Percentiles rank a stretch among this genome's conserved stretches.
Conservation (phyloP, 2,329 filamentous ascomycete genomes). For the Simplicillium aogashimaense region DNA sequence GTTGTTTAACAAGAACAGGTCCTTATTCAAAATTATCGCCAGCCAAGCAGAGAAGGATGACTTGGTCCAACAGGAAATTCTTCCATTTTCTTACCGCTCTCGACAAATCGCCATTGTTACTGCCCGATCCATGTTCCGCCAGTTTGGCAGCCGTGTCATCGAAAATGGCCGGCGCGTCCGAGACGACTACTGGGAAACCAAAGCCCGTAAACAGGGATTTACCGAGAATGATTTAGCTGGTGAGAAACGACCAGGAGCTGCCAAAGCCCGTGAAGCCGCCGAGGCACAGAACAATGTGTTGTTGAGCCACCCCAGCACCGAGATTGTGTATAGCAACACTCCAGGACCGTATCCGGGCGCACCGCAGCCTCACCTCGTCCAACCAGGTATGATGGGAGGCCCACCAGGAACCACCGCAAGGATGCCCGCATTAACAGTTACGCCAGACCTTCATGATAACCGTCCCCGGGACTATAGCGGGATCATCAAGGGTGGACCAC, state of each 20-base stretch:
- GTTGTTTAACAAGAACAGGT: slow-evolving; percentile 96
- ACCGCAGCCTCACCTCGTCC: slow-evolving; percentile 58
- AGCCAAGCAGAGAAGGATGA: slow-evolving; percentile 95
- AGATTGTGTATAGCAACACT: slow-evolving; percentile 80
- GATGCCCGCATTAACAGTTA: slow-evolving; percentile 76
- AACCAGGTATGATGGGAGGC: slow-evolving; percentile 61
- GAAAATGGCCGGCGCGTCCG: slow-evolving; percentile 81
- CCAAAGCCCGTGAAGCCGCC: slow-evolving; percentile 77
- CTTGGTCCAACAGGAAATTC: slow-evolving; percentile 84
- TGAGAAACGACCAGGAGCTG: slow-evolving; percentile 87
- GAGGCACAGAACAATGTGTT: slow-evolving; percentile 56
- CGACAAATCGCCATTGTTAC: slow-evolving; percentile 97
- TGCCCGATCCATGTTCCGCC: slow-evolving; percentile 94
- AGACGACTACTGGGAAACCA: slow-evolving; percentile 98
- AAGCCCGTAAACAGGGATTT: slow-evolving; percentile 94
- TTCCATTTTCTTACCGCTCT: slow-evolving; percentile 97
- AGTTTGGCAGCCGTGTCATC: slow-evolving; percentile 93
- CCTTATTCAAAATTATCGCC: slow-evolving; percentile 94
- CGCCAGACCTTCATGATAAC: slow-evolving; percentile 67
- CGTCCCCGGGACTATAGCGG: slow-evolving; percentile 73
- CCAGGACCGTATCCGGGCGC: slow-evolving; percentile 55
- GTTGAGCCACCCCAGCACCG: slow-evolving; percentile 62
- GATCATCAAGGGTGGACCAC: slow-evolving; percentile 65
- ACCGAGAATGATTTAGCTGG: slow-evolving; percentile 93
- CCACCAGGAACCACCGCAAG: slow-evolving; percentile 56